Conservation (phyloP, 129 eudicot species). For the Artemisia argyi region DNA sequence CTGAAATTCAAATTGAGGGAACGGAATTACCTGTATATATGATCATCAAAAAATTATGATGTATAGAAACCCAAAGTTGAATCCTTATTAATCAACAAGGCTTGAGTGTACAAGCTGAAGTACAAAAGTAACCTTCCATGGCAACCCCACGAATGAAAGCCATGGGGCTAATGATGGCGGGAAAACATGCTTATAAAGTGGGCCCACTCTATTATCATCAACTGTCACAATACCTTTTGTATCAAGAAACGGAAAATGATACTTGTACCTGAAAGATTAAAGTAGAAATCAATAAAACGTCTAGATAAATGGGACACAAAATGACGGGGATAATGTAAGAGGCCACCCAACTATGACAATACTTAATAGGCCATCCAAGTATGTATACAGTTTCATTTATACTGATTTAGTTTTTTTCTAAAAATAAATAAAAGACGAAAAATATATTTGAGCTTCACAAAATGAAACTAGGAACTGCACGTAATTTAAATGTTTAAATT, state of each 20-base stretch:
- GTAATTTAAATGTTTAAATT: no score
- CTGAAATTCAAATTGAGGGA: conserved; percentile 72
- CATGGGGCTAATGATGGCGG: conserved; percentile 86
- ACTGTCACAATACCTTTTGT: conserved; percentile 63
- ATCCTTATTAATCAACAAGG: not conserved
- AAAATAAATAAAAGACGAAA: no score
- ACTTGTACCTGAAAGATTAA: conserved; percentile 66
- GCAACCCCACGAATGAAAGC: conserved; percentile 86
- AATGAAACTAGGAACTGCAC: no score
- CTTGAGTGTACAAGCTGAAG: not conserved
- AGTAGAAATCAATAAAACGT: not conserved
- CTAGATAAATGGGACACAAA: not conserved
- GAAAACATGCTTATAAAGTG: conserved; percentile 87
- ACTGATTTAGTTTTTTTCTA: no score
- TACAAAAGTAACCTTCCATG: conserved; percentile 60
- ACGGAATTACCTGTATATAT: conserved; percentile 64
- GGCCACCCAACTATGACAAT: no score
- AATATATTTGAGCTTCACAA: no score
- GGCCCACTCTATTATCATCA: conserved; percentile 88
- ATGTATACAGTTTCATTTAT: no score
- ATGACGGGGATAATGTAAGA: not conserved
- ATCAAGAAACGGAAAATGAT: conserved; percentile 81
- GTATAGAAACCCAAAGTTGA: not conserved
- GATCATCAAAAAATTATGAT: not conserved
- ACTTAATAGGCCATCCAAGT: not conserved